A percentile compares a stretch with the other conserved stretches of the same genome.
These are phyloP conservation scores for Cymbopogon flexuosus DNA, from an alignment of 202 grass and related monocot genomes.

Conservation along the genomic window DNA sequence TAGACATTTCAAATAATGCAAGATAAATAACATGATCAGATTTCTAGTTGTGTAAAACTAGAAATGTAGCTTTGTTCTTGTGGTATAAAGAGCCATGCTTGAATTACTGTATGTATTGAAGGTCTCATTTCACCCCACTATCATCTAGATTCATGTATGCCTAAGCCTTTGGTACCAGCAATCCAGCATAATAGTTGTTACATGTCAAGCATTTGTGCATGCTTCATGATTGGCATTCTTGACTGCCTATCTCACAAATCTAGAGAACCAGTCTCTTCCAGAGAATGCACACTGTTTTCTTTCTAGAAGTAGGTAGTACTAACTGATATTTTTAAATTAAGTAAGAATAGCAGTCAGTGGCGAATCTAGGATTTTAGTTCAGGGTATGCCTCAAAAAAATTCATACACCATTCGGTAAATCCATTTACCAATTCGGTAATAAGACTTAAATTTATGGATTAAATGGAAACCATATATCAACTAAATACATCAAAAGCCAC, in stretches of 20 bases:
- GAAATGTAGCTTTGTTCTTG: background rate
- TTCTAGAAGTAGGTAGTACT: background rate
- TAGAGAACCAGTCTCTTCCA: background rate
- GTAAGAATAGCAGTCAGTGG: background rate
- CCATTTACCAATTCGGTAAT: too few species aligned
- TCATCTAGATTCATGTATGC: background rate
- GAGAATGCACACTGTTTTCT: slow-evolving; percentile 1
- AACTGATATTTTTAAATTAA: slow-evolving; percentile 1
- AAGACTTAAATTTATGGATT: too few species aligned
- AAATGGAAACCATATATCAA: too few species aligned
- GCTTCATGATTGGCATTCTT: slow-evolving; percentile 11
- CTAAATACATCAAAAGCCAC: too few species aligned
- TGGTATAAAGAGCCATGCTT: background rate
- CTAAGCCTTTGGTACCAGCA: background rate
- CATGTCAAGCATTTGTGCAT: slow-evolving; percentile 11
- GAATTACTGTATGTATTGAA: background rate
- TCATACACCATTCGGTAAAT: too few species aligned
- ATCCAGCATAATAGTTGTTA: background rate
- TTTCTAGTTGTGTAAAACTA: background rate
- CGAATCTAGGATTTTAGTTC: too few species aligned
- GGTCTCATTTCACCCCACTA: background rate
- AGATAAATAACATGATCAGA: background rate
- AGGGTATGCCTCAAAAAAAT: too few species aligned
- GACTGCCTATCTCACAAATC: slow-evolving; percentile 6
- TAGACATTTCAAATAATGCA: slow-evolving; percentile 9